phyloP scores from a whole-genome alignment of 1,139 yeast genomes.

The Yamadazyma atmosphaerica region DNA sequence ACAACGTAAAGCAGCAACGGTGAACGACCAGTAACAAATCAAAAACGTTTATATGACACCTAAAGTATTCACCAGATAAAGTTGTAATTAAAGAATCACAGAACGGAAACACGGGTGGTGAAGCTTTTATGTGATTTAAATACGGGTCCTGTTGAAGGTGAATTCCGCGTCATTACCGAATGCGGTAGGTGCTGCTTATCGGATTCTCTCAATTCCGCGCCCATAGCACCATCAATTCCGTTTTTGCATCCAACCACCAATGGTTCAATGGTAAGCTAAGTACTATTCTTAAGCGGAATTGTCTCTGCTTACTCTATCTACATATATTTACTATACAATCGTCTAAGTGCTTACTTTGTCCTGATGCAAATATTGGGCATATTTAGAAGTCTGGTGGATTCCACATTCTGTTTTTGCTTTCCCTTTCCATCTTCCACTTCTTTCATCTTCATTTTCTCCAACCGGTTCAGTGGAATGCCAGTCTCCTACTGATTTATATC shows the following conservation, averaged over 20 bases:
- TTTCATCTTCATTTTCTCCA: constrained; percentile 87
- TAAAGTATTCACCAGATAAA: too few relatives aligned
- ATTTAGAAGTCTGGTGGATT: constrained; percentile 78
- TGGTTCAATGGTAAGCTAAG: too few relatives aligned
- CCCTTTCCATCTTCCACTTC: constrained; percentile 97
- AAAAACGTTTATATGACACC: too few relatives aligned
- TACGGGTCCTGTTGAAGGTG: too few relatives aligned
- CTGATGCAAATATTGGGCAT: constrained; percentile 53
- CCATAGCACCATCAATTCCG: neutral
- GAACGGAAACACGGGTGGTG: too few relatives aligned
- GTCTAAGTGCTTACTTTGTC: neutral
- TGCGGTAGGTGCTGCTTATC: constrained; percentile 8
- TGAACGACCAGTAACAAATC: too few relatives aligned
- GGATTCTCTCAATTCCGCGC: neutral
- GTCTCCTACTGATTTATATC: constrained; percentile 92
- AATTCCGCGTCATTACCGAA: constrained; percentile 9
- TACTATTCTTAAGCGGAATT: too few relatives aligned
- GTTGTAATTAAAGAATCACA: too few relatives aligned
- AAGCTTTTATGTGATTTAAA: too few relatives aligned
- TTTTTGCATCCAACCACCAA: neutral
- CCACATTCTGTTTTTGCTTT: constrained; percentile 94
- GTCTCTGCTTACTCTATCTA: neutral
- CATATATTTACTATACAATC: neutral
- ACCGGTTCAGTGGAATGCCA: constrained; percentile 95
- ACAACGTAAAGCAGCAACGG: too few relatives aligned